phyloP scores from a whole-genome alignment of 2,329 filamentous ascomycete species.

The Cylindrodendrum hubeiense region DNA sequence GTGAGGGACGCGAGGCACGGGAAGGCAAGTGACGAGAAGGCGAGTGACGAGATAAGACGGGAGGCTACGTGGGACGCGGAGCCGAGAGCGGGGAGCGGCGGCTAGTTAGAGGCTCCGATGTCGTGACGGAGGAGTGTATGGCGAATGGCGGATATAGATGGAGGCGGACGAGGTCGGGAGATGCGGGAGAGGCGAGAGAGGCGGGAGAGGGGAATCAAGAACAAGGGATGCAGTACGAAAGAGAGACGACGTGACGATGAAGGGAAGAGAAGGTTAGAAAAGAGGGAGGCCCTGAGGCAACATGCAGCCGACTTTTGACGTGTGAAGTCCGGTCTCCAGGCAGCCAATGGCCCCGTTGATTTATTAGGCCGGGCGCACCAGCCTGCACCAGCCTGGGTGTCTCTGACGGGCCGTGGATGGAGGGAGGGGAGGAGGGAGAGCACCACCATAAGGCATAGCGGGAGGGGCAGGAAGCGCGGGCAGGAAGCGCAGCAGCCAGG shows the following conservation, averaged over 20 bases:
- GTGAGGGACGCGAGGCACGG: slow-evolving; percentile 4
- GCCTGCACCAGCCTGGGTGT: too few species aligned
- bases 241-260: slow-evolving; percentile 13
- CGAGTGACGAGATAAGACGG: slow-evolving; percentile 8
- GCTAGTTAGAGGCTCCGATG: not conserved
- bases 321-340: slow-evolving; percentile 40
- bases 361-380: not conserved
- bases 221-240: slow-evolving; percentile 18
- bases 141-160: not conserved
- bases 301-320: slow-evolving; percentile 36
- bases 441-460: not conserved
- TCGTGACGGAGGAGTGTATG: not conserved
- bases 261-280: slow-evolving; percentile 21
- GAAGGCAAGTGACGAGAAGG: not conserved
- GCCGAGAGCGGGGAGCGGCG: slow-evolving; percentile 12
- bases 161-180: too few species aligned
- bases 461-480: too few species aligned
- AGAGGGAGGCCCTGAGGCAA: slow-evolving; percentile 35
- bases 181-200: not conserved
- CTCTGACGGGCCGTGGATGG: slow-evolving; percentile 17
- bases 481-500: too few species aligned
- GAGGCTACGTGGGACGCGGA: not conserved
- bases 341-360: slow-evolving; percentile 38
- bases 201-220: not conserved
- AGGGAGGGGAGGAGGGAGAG: not conserved